Evolutionary conservation across 495 filamentous ascomycete genomes (phyloP).

Genomic region (Podospora didyma): DNA sequence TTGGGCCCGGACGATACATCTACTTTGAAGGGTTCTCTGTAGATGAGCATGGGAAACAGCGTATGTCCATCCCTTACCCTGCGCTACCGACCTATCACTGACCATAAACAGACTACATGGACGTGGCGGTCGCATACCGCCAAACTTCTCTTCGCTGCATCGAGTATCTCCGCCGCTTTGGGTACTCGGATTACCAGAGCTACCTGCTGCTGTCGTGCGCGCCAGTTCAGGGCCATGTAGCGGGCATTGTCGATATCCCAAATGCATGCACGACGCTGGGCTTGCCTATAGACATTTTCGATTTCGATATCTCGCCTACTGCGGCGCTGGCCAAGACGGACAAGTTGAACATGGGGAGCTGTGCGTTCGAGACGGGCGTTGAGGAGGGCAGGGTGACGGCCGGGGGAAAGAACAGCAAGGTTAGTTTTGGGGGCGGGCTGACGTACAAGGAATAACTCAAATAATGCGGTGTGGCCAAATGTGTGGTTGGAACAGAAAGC

Average conservation of each 20-base stretch:
- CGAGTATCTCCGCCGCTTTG: conserved; percentile 83
- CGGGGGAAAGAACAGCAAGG: conserved; percentile 42
- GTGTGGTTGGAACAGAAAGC: neutral
- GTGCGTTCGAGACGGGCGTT: conserved; percentile 63
- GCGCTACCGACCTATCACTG: neutral
- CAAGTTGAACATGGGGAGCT: conserved; percentile 69
- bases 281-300: conserved; percentile 92
- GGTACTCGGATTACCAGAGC: conserved; percentile 73
- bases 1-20: conserved; percentile 78
- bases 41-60: conserved; percentile 86
- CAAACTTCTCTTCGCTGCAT: conserved; percentile 77
- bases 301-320: conserved; percentile 82
- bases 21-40: conserved; percentile 96
- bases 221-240: conserved; percentile 87
- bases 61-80: conserved; percentile 10
- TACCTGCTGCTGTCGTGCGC: conserved; percentile 88
- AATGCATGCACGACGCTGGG: conserved; percentile 86
- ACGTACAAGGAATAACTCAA: conserved; percentile 37
- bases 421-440: conserved; percentile 50
- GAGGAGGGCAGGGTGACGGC: conserved; percentile 37
- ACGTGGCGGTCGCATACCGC: conserved; percentile 87
- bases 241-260: conserved; percentile 86
- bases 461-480: neutral
- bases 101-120: conserved; percentile 60
- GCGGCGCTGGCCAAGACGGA: conserved; percentile 32